These are phyloP conservation scores for Cyclotella baltica DNA, from an alignment of 108 stramenopile genomes.

Conservation along the genomic window DNA sequence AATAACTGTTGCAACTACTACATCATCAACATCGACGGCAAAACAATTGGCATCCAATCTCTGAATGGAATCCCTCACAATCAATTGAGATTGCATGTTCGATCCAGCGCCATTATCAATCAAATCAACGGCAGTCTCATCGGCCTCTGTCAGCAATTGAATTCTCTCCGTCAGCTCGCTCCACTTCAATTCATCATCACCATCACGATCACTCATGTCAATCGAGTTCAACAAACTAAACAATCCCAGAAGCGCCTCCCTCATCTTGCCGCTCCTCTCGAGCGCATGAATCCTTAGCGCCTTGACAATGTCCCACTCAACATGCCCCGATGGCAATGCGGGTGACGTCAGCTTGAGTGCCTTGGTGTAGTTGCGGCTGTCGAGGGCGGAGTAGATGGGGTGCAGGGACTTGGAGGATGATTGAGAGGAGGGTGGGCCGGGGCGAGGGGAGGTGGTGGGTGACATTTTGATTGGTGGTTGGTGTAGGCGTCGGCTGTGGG, in stretches of 20 bases:
- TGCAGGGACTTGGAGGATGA: slow-evolving; percentile 46
- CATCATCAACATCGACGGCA: neutral
- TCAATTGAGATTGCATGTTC: neutral
- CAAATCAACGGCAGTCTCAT: slow-evolving; percentile 26
- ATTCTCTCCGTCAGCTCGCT: slow-evolving; percentile 16
- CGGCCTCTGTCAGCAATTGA: neutral
- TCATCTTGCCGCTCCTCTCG: slow-evolving; percentile 58
- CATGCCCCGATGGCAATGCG: slow-evolving; percentile 27
- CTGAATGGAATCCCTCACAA: slow-evolving; percentile 32
- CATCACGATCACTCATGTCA: neutral
- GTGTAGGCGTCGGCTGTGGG: too few species aligned
- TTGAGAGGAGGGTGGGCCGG: slow-evolving; percentile 16
- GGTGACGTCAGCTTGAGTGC: slow-evolving; percentile 72
- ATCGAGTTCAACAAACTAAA: slow-evolving; percentile 23
- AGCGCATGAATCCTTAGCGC: slow-evolving; percentile 75
- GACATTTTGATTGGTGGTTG: neutral
- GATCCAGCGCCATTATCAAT: neutral
- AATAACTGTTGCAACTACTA: neutral
- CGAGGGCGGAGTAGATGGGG: slow-evolving; percentile 76
- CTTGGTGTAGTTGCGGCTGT: slow-evolving; percentile 66
- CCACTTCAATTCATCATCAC: neutral
- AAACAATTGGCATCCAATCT: slow-evolving; percentile 21
- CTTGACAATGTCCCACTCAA: slow-evolving; percentile 56
- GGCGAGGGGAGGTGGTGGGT: neutral
- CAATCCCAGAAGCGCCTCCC: slow-evolving; percentile 61